phyloP scores from a whole-genome alignment of 176 grass and related monocot species.

The Tillandsia fasciculata region DNA sequence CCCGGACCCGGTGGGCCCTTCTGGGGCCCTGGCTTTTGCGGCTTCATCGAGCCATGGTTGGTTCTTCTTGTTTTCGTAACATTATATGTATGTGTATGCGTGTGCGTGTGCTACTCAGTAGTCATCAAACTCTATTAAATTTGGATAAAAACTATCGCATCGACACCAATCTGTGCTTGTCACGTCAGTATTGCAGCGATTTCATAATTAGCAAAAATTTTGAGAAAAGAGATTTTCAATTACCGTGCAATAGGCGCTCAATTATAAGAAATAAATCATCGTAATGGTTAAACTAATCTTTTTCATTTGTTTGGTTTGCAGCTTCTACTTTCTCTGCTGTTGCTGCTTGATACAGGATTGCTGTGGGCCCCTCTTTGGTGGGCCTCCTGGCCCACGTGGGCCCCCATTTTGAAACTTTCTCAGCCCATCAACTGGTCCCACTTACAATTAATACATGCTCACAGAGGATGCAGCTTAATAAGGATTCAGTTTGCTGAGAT shows the following conservation, averaged over 20 bases:
- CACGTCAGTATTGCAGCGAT: too few relatives aligned
- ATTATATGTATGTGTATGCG: neutral
- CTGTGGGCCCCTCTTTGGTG: constrained; percentile 23
- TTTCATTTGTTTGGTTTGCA: neutral
- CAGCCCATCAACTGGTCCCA: too few relatives aligned
- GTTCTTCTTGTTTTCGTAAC: neutral
- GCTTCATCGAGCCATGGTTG: constrained; percentile 11
- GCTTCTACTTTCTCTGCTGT: neutral
- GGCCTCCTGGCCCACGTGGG: constrained; percentile 19
- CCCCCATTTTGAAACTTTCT: constrained; percentile 11
- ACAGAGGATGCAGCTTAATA: too few relatives aligned
- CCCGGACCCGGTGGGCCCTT: constrained; percentile 1
- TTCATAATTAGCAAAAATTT: too few relatives aligned
- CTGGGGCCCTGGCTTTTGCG: constrained; percentile 26
- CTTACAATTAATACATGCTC: too few relatives aligned
- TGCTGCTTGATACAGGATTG: constrained; percentile 44
- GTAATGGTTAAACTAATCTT: neutral
- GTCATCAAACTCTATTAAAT: neutral
- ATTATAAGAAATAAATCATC: too few relatives aligned
- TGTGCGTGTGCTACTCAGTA: neutral
- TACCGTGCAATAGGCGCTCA: too few relatives aligned
- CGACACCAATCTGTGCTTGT: too few relatives aligned
- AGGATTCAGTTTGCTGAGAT: too few relatives aligned
- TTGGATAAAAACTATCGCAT: too few relatives aligned
- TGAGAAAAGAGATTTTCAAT: too few relatives aligned